Conservation (phyloP, 2,329 filamentous ascomycete species). For the Beauveria scarabaeidicola region DNA sequence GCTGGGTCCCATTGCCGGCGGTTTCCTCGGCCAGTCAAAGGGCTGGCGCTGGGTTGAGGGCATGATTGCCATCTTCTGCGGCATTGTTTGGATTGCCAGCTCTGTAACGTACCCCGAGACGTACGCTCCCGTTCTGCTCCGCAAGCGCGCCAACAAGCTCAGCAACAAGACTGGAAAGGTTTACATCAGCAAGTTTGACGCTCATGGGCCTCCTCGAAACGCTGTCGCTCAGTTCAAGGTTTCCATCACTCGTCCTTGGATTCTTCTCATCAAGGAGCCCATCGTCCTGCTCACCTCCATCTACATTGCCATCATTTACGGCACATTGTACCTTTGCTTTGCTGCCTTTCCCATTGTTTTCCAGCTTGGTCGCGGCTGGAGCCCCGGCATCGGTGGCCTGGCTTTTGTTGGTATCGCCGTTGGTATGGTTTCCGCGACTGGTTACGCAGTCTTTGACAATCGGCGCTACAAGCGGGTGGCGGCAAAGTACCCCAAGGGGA, state of each 20-base stretch:
- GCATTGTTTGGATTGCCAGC: constrained; percentile 46
- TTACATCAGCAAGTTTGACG: constrained; percentile 43
- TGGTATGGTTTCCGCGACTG: constrained; percentile 51
- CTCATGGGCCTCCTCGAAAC: constrained; percentile 32
- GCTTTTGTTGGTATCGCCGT: constrained; percentile 57
- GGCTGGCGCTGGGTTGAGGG: constrained; percentile 61
- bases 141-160: constrained; percentile 41
- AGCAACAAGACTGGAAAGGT: constrained; percentile 44
- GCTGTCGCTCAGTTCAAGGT: constrained; percentile 43
- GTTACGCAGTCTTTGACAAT: constrained; percentile 45
- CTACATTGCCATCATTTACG: constrained; percentile 54
- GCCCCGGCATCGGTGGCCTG: constrained; percentile 48
- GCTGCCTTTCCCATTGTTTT: constrained; percentile 54
- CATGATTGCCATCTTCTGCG: constrained; percentile 53
- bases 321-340: constrained; percentile 47
- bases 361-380: constrained; percentile 49
- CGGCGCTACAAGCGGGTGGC: constrained; percentile 40
- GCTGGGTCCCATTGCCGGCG: constrained; percentile 52
- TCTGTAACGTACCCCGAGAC: constrained; percentile 49
- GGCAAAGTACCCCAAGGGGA: constrained; percentile 38
- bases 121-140: constrained; percentile 49
- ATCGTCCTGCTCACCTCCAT: constrained; percentile 56
- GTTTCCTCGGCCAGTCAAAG: constrained; percentile 49
- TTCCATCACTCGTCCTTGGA: constrained; percentile 54
- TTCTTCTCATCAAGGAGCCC: constrained; percentile 57